phyloP scores from a whole-genome alignment of 306 rosid species.

The Acacia crassicarpa region DNA sequence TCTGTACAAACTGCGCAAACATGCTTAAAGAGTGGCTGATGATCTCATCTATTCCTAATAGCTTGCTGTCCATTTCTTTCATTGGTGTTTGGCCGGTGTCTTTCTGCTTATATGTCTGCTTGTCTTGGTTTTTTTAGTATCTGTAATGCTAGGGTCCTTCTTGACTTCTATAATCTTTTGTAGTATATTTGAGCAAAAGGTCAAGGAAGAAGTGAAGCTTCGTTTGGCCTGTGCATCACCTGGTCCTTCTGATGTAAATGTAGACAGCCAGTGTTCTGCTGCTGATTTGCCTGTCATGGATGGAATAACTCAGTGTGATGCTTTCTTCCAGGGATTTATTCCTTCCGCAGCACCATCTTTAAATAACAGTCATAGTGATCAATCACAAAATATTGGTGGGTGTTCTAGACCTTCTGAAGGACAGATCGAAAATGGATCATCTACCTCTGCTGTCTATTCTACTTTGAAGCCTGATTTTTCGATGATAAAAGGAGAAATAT shows the following conservation, averaged over 20 bases:
- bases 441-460: slow-evolving; percentile 57
- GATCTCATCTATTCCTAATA: slow-evolving; percentile 25
- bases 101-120: slow-evolving; percentile 22
- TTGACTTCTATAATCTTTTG: slow-evolving; percentile 43
- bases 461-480: slow-evolving; percentile 52
- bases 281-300: slow-evolving; percentile 48
- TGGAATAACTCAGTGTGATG: slow-evolving; percentile 44
- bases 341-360: slow-evolving; percentile 35
- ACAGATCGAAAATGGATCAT: slow-evolving; percentile 58
- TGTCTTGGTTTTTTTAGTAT: slow-evolving; percentile 31
- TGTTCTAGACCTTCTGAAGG: slow-evolving; percentile 62
- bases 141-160: slow-evolving; percentile 42
- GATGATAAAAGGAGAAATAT: slow-evolving; percentile 66
- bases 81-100: neutral
- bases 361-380: too few relatives aligned
- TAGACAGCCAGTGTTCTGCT: slow-evolving; percentile 48
- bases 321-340: slow-evolving; percentile 47
- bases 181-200: slow-evolving; percentile 61
- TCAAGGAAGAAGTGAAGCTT: slow-evolving; percentile 59
- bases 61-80: neutral
- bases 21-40: slow-evolving; percentile 15
- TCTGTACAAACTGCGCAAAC: neutral
- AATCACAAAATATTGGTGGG: slow-evolving; percentile 51
- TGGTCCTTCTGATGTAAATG: slow-evolving; percentile 47
- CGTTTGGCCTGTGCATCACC: slow-evolving; percentile 53